Evolutionary conservation across 805 yeast genomes (phyloP).

Genomic region (Ogataea nonfermentans): DNA sequence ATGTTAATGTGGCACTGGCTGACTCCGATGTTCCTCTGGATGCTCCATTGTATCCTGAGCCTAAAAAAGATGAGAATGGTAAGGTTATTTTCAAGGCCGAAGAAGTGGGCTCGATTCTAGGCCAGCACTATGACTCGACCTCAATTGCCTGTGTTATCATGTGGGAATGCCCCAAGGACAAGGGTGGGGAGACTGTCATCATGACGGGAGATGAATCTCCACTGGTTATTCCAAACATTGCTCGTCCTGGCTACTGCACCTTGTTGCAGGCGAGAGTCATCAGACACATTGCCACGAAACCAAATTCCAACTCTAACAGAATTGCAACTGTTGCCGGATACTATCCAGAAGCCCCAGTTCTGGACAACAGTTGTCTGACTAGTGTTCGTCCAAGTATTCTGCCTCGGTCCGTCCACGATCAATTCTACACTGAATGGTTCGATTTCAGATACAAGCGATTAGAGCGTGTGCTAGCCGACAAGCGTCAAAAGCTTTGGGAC

Average conservation of each 20-base stretch:
- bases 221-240: slow-evolving; percentile 25
- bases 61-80: slow-evolving; percentile 17
- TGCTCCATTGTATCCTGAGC: slow-evolving; percentile 19
- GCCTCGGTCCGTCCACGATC: slow-evolving; percentile 35
- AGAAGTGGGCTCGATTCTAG: slow-evolving; percentile 44
- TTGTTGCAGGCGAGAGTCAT: slow-evolving; percentile 47
- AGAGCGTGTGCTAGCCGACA: slow-evolving; percentile 26
- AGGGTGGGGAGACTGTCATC: slow-evolving; percentile 52
- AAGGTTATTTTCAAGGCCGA: slow-evolving; percentile 24
- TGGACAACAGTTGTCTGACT: slow-evolving; percentile 36
- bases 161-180: slow-evolving; percentile 46
- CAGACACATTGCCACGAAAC: slow-evolving; percentile 48
- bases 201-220: slow-evolving; percentile 41
- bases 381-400: slow-evolving; percentile 36
- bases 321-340: slow-evolving; percentile 36
- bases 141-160: slow-evolving; percentile 50
- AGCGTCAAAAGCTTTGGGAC: slow-evolving; percentile 21
- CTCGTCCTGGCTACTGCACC: slow-evolving; percentile 50
- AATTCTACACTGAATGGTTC: slow-evolving; percentile 37
- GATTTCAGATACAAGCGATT: slow-evolving; percentile 33
- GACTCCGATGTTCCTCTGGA: slow-evolving; percentile 16
- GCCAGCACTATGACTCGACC: slow-evolving; percentile 47
- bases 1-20: slow-evolving; percentile 46
- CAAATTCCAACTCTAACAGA: slow-evolving; percentile 37
- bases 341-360: slow-evolving; percentile 28